These are phyloP conservation scores for Coemansia sp. DNA, from an alignment of 192 early-diverging fungal species.

Conservation along the genomic window DNA sequence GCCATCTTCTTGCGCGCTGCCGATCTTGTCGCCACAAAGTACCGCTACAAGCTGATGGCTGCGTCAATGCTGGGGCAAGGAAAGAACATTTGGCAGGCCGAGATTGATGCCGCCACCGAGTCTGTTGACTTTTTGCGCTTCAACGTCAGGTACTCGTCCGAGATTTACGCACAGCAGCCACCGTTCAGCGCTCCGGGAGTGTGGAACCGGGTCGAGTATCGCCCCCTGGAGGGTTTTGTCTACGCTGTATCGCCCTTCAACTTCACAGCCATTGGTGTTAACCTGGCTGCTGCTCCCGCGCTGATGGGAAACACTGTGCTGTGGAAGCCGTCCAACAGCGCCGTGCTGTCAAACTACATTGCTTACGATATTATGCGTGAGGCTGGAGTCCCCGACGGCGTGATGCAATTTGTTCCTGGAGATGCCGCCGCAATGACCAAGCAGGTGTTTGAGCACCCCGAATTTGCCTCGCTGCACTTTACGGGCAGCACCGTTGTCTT, in stretches of 20 bases:
- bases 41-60: conserved; percentile 87
- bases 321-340: conserved; percentile 92
- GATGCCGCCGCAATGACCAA: conserved; percentile 77
- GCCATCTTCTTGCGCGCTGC: conserved; percentile 98
- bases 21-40: conserved; percentile 83
- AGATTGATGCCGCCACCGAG: conserved; percentile 97
- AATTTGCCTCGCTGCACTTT: conserved; percentile 96
- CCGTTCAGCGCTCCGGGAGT: conserved; percentile 73
- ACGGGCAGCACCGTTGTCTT: conserved; percentile 93
- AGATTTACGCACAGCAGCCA: conserved; percentile 92
- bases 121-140: conserved; percentile 93
- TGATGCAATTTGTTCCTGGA: conserved; percentile 96
- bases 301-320: conserved; percentile 97
- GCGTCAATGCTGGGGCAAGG: conserved; percentile 98
- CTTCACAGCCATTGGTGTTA: conserved; percentile 98
- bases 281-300: conserved; percentile 86
- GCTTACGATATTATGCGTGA: conserved; percentile 86
- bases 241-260: conserved; percentile 98
- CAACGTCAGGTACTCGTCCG: conserved; percentile 87
- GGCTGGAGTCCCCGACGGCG: conserved; percentile 93
- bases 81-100: conserved; percentile 98
- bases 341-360: conserved; percentile 87
- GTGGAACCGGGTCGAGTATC: conserved; percentile 97
- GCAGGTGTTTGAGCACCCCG: conserved; percentile 75
- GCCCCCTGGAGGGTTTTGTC: conserved; percentile 96